Evolutionary conservation across 257 asterid species (phyloP), one percentile per base, ranked within the genome.

Genomic region (Rubia yunnanensis): DNA sequence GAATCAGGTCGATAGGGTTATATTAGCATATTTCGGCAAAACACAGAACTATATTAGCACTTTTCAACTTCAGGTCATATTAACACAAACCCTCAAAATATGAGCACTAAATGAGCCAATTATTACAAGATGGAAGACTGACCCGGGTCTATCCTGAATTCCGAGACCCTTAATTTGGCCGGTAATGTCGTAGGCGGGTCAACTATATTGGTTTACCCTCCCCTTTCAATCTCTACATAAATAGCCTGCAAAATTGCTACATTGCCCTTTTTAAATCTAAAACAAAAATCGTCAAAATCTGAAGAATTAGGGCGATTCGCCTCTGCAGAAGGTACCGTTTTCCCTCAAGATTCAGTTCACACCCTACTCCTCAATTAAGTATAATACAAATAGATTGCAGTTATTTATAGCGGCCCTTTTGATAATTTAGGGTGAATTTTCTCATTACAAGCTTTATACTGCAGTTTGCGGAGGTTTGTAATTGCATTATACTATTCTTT

Each of bases 321-420:
- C 34, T 7, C 61, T 48, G 67, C 38, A 11, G 15, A 48, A 72
- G 76, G 76, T 72, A 65, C 26, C 56, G 31, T 20, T 38, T 48
- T 1, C 23, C 23, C 0, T 53, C 60, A 70, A 24, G 60, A 65
- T 65, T 58, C 57, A 72, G 31, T 65, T 72, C 71, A 65, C 71
- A 72, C 71, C 76, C 44, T 63, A 35, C 24, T 6, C 2, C 10
- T 26, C 0, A 39, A 63, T 1, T 7, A 31, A 58, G 44, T 57
- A 28, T 60, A n/a, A n/a, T n/a, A n/a, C n/a, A n/a, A n/a, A 18
- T n/a, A 7, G 22, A 31, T 58, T 58, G 7, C 32, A n/a, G 36
- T 0, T 32, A 4, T 41, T 5, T 44, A 60, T 36, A 2, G 10
- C 41, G 20, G 20, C 11, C 10, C 11, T 28, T 30, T 59, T 35